Conservation (phyloP, 202 grass and related monocot genomes). For the Bolboschoenoplectus hybrid region DNA sequence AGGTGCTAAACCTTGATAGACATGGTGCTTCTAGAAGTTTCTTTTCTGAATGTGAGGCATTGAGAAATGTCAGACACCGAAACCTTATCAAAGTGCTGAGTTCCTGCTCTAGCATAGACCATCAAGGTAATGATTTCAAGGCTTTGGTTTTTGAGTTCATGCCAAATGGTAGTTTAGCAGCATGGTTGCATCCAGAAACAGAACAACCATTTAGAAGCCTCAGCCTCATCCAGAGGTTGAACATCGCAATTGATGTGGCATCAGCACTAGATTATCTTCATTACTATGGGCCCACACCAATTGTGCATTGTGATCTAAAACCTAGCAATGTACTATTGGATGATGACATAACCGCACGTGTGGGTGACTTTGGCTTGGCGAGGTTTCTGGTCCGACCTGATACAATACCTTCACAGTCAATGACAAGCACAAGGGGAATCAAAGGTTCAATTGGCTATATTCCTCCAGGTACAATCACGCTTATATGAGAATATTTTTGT, state of each 20-base stretch:
- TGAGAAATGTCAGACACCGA: slow-evolving; percentile 43
- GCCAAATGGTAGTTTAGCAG: slow-evolving; percentile 48
- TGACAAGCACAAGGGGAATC: not conserved
- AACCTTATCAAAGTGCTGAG: slow-evolving; percentile 52
- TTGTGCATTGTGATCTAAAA: not conserved
- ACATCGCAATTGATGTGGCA: not conserved
- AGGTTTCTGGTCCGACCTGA: not conserved
- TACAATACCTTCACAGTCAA: not conserved
- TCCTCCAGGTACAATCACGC: not conserved
- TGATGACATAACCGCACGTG: not conserved
- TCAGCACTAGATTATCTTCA: not conserved
- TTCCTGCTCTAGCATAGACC: slow-evolving; percentile 47
- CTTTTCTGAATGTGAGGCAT: slow-evolving; percentile 44
- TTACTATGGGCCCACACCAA: not conserved
- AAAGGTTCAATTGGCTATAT: slow-evolving; percentile 1
- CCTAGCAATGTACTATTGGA: slow-evolving; percentile 6
- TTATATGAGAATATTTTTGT: too few relatives aligned
- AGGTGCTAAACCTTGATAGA: slow-evolving; percentile 50
- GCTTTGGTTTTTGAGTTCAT: slow-evolving; percentile 41
- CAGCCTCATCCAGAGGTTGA: not conserved
- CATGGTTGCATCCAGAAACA: slow-evolving; percentile 43
- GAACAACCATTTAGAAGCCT: not conserved
- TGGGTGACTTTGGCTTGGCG: not conserved
- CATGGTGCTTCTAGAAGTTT: slow-evolving; percentile 44
- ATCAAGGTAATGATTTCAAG: slow-evolving; percentile 48